Percentiles rank a stretch among this genome's conserved stretches.
phyloP scores from a whole-genome alignment of 1,139 yeast species.

The Geotrichum cucujoidarum region DNA sequence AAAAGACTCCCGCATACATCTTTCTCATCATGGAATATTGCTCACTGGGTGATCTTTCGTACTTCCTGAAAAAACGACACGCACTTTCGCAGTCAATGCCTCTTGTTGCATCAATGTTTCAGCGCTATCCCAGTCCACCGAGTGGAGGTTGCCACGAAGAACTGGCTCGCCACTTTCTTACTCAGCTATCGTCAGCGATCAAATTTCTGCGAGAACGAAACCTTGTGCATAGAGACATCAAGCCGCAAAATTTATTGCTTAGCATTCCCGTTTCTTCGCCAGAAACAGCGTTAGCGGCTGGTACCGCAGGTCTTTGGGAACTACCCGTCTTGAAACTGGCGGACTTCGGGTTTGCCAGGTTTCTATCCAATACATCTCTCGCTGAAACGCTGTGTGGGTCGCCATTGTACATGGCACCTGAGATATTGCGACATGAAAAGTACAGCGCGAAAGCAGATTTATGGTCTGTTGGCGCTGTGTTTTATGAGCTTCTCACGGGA shows the following conservation, averaged over 20 bases:
- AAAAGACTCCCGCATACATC: constrained; percentile 72
- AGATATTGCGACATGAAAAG: constrained; percentile 86
- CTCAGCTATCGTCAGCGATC: constrained; percentile 81
- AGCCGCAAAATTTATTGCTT: constrained; percentile 84
- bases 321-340: constrained; percentile 89
- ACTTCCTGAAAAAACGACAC: constrained; percentile 70
- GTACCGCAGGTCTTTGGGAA: constrained; percentile 77
- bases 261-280: constrained; percentile 70
- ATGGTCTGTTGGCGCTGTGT: constrained; percentile 97
- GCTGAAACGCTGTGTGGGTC: constrained; percentile 98
- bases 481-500: constrained; percentile 92
- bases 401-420: constrained; percentile 97
- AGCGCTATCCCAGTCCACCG: constrained; percentile 75
- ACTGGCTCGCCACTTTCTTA: constrained; percentile 75
- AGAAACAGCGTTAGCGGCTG: constrained; percentile 50
- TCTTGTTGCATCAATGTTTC: constrained; percentile 66
- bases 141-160: constrained; percentile 74
- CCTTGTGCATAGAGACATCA: constrained; percentile 88
- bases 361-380: constrained; percentile 83
- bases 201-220: constrained; percentile 75
- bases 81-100: constrained; percentile 76
- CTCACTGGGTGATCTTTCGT: constrained; percentile 87
- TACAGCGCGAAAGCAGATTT: constrained; percentile 95
- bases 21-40: constrained; percentile 97
- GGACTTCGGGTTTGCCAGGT: constrained; percentile 95